Evolutionary conservation across 2,329 filamentous ascomycete genomes (phyloP), one percentile per base, ranked within the genome.

Genomic region (Tolypocladium cylindrosporum): DNA sequence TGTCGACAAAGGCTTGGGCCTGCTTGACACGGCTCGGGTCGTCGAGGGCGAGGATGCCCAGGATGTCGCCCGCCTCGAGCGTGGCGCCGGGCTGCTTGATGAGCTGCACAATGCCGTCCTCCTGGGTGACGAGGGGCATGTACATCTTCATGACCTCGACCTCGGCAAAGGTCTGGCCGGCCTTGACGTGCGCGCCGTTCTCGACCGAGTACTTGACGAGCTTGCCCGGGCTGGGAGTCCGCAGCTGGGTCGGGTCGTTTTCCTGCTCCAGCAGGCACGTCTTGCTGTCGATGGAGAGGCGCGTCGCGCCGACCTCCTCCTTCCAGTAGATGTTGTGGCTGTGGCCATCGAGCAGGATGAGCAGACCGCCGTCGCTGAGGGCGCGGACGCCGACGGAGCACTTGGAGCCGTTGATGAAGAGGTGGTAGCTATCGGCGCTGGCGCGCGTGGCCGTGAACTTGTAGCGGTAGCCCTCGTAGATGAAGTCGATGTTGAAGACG

Each of bases 141-240:
- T 97, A 97, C 94, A 99, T 99, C 83, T 99, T 99, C 94, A 99
- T 99, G 75, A 99, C 94, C 77, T 99, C 94, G 45, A 99, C 93
- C 74, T 99, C 94, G 58, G 94, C 94, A 69, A 91, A 99, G 40
- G 93, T 81, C 74, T 97, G 90, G 58, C 93, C 93, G 66, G 95
- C 91, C 74, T 85, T 88, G 74, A 99, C 86, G 72, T 99, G 94
- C 65, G 91, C 83, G 61, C 94, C 94, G 68, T 96, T 97, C 74
- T 97, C 94, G 2, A 99, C 90, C 1, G 91, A 89, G 75, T 94
- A 99, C 78, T 96, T 97, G 77, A 99, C 93, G 41, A 99, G 87
- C 80, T 99, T 99, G 73, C 94, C 94, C 53, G 94, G 94, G 61
- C 90, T 95, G 48, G 94, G 94, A 4, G 92, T 93, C 65, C 94